Conservation (phyloP, 208 protist genomes). For the Leishmania turanica region DNA sequence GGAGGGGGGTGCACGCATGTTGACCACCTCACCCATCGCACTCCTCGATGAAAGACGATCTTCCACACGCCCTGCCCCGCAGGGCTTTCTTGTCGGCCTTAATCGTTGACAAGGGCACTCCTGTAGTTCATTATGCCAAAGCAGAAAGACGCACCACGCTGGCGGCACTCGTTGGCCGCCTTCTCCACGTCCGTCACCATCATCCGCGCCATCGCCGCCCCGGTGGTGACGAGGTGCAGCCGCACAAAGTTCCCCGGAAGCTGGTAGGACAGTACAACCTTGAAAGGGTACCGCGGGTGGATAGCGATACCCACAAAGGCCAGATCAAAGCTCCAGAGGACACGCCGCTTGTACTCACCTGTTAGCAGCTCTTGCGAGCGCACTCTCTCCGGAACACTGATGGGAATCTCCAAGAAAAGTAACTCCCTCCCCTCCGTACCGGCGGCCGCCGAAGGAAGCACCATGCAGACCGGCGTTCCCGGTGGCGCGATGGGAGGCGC, state of each 20-base stretch:
- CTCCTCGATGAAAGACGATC: background rate
- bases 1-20: background rate
- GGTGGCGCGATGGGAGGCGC: conserved; percentile 21
- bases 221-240: conserved; percentile 44
- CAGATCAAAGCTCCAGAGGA: conserved; percentile 47
- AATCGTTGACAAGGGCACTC: conserved; percentile 24
- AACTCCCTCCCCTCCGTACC: conserved; percentile 19
- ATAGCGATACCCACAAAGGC: conserved; percentile 36
- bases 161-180: conserved; percentile 31
- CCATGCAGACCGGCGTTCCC: conserved; percentile 47
- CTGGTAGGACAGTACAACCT: conserved; percentile 45
- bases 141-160: conserved; percentile 37
- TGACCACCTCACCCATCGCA: background rate
- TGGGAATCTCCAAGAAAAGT: conserved; percentile 19
- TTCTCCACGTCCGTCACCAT: conserved; percentile 34
- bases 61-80: no score
- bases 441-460: conserved; percentile 11
- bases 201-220: conserved; percentile 19
- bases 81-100: background rate
- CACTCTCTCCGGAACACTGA: conserved; percentile 3
- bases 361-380: conserved; percentile 13
- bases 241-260: conserved; percentile 22
- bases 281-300: conserved; percentile 33
- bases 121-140: conserved; percentile 36
- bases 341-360: conserved; percentile 30